Evolutionary conservation across 306 rosid genomes (phyloP).

Genomic region (Canavalia gladiata): DNA sequence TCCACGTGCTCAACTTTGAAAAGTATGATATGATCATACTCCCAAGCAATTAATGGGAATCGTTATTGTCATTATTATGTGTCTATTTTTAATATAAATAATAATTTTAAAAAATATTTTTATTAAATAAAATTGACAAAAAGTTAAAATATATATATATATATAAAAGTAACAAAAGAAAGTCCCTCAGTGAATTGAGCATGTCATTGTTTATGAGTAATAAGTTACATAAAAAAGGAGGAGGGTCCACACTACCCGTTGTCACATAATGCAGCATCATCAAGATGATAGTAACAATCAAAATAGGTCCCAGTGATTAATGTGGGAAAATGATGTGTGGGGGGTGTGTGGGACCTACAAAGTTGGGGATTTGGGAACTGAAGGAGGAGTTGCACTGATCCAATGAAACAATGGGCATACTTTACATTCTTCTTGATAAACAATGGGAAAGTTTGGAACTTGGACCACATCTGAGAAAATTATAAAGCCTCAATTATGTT

Average conservation of each 20-base stretch:
- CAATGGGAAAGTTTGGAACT: slow-evolving; percentile 24
- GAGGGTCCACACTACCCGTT: slow-evolving; percentile 41
- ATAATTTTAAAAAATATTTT: too few relatives aligned
- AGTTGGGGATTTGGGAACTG: slow-evolving; percentile 57
- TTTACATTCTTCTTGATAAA: slow-evolving; percentile 40
- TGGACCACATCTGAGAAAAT: slow-evolving; percentile 41
- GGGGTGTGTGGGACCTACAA: slow-evolving; percentile 28
- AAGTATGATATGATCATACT: slow-evolving; percentile 43
- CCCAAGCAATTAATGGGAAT: slow-evolving; percentile 5
- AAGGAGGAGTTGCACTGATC: slow-evolving; percentile 40
- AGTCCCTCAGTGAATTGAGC: background rate
- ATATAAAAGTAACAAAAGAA: too few relatives aligned
- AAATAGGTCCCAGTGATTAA: slow-evolving; percentile 46
- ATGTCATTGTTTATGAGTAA: slow-evolving; percentile 28
- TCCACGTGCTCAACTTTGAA: slow-evolving; percentile 56
- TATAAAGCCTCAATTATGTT: background rate
- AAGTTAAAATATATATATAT: too few relatives aligned
- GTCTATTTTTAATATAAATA: too few relatives aligned
- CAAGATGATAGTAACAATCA: slow-evolving; percentile 44
- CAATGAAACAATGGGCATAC: slow-evolving; percentile 50
- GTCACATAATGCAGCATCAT: slow-evolving; percentile 48
- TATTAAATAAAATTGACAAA: too few relatives aligned
- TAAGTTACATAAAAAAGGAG: slow-evolving; percentile 44
- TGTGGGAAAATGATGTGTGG: slow-evolving; percentile 48
- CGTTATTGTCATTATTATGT: too few relatives aligned